phyloP scores from a whole-genome alignment of 2,329 filamentous ascomycete species.

The Fusarium incarnatum region DNA sequence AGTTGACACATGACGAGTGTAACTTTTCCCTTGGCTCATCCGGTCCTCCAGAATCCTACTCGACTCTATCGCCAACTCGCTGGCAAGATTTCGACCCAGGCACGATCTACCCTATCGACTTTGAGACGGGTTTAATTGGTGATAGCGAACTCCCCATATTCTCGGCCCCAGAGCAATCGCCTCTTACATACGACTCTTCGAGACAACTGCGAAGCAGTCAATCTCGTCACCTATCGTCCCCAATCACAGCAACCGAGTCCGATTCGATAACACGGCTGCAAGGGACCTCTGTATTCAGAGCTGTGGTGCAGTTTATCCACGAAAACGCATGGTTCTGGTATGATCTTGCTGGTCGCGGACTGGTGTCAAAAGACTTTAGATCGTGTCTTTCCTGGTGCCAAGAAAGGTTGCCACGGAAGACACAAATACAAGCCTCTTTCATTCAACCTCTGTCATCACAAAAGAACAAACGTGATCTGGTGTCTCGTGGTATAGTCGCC shows the following conservation, averaged over 20 bases:
- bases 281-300: neutral
- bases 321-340: neutral
- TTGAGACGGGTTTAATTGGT: neutral
- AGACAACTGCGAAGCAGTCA: too few relatives aligned
- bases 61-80: fast-evolving
- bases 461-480: neutral
- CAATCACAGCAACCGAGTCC: fast-evolving
- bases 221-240: fast-evolving
- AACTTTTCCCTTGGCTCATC: neutral
- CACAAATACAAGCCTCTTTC: neutral
- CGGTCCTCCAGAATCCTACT: too few relatives aligned
- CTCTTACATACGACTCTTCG: neutral
- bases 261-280: fast-evolving
- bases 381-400: neutral
- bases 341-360: neutral
- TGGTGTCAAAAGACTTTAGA: neutral
- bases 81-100: neutral
- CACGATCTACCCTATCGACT: neutral
- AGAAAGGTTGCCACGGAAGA: neutral
- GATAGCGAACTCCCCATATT: neutral
- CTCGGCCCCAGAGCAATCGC: fast-evolving
- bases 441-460: fast-evolving
- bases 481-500: conserved; percentile 12
- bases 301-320: neutral
- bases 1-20: neutral